Percentiles rank a stretch among this genome's conserved stretches.
Conservation (phyloP, 1,284 basidiomycete species). For the Trichosporon asahii region DNA sequence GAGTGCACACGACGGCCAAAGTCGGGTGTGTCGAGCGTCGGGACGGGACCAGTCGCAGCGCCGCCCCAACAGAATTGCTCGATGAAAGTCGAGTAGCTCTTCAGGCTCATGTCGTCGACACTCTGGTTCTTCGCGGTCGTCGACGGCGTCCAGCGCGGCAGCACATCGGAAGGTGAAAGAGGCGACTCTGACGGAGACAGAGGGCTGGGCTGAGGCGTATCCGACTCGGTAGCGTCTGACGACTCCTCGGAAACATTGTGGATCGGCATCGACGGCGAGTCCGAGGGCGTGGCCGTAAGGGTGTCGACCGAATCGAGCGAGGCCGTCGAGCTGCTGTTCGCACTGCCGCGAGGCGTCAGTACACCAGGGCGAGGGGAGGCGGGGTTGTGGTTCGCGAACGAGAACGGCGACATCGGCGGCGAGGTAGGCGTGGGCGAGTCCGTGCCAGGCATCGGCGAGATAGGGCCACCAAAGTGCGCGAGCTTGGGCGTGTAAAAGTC, state of each 20-base stretch:
- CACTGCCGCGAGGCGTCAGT: constrained; percentile 13
- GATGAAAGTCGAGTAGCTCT: constrained; percentile 47
- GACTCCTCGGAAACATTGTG: neutral
- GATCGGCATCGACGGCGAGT: constrained; percentile 17
- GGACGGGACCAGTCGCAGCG: neutral
- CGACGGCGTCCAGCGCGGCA: constrained; percentile 32
- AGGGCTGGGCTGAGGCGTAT: constrained; percentile 34
- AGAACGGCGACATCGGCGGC: constrained; percentile 14
- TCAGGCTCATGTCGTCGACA: constrained; percentile 30
- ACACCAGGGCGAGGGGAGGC: constrained; percentile 13
- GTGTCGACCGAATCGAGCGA: constrained; percentile 16
- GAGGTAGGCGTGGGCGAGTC: neutral
- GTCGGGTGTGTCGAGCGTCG: constrained; percentile 16
- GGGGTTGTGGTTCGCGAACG: neutral
- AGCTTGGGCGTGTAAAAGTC: constrained; percentile 47
- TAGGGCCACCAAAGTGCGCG: constrained; percentile 5
- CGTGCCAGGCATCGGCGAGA: constrained; percentile 1
- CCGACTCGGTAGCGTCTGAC: constrained; percentile 26
- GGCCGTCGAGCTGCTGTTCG: constrained; percentile 16
- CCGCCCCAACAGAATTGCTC: constrained; percentile 44
- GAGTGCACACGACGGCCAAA: constrained; percentile 27
- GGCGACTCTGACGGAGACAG: constrained; percentile 21
- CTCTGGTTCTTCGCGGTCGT: constrained; percentile 24
- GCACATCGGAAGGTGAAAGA: constrained; percentile 38
- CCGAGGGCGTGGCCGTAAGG: constrained; percentile 17